These are phyloP conservation scores for Pleurotus djamor DNA, from an alignment of 768 basidiomycete genomes.

Conservation along the genomic window DNA sequence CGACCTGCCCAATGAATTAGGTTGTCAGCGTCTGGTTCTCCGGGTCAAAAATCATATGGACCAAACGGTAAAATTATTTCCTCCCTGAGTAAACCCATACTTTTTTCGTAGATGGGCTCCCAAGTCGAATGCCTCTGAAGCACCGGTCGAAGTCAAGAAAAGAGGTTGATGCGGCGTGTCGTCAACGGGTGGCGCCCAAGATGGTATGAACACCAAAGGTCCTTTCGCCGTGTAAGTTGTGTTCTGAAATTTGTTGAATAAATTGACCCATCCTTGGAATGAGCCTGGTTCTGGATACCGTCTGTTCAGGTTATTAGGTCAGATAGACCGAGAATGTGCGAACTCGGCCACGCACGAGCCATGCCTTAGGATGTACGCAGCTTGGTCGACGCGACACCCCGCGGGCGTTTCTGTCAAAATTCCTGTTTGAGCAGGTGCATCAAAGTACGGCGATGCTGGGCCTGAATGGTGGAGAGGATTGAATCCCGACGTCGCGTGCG, in stretches of 20 bases:
- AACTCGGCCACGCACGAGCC: slow-evolving; percentile 26
- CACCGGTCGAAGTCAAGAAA: slow-evolving; percentile 35
- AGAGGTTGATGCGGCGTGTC: slow-evolving; percentile 34
- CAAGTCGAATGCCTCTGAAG: slow-evolving; percentile 35
- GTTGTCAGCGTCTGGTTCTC: neutral
- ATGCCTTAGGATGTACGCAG: slow-evolving; percentile 41
- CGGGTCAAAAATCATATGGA: slow-evolving; percentile 12
- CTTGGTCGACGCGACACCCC: slow-evolving; percentile 39
- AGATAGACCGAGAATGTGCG: neutral
- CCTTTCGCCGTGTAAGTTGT: slow-evolving; percentile 33
- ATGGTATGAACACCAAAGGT: slow-evolving; percentile 35
- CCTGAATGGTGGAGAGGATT: slow-evolving; percentile 41
- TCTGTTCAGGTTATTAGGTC: slow-evolving; percentile 13
- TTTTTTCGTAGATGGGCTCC: slow-evolving; percentile 35
- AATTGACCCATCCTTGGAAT: slow-evolving; percentile 32
- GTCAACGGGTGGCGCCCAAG: slow-evolving; percentile 38
- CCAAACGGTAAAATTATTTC: slow-evolving; percentile 40
- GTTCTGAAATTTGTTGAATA: slow-evolving; percentile 39
- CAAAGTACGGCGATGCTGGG: slow-evolving; percentile 38
- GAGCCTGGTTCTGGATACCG: slow-evolving; percentile 41
- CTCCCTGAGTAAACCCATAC: slow-evolving; percentile 36
- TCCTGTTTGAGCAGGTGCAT: slow-evolving; percentile 34
- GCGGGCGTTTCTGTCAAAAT: slow-evolving; percentile 27
- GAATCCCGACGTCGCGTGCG: slow-evolving; percentile 9
- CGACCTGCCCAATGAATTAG: slow-evolving; percentile 24